Evolutionary conservation across 768 basidiomycete genomes (phyloP).

Genomic region (Boletus reticuloceps): DNA sequence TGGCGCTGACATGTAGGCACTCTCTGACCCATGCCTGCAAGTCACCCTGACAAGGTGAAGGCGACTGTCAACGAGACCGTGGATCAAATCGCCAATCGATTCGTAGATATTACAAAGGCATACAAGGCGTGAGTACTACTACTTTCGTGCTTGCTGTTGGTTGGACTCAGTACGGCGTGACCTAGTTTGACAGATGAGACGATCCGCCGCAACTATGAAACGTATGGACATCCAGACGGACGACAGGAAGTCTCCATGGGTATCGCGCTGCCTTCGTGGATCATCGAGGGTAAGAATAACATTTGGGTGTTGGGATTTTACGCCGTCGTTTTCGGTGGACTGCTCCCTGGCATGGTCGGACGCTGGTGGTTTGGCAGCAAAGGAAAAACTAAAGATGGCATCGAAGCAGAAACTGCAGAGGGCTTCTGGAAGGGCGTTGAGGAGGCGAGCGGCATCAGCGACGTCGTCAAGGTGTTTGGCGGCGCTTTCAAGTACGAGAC

Average conservation of each 20-base stretch:
- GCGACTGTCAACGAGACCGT: constrained; percentile 78
- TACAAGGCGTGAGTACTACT: constrained; percentile 76
- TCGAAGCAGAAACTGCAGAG: constrained; percentile 77
- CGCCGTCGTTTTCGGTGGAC: constrained; percentile 82
- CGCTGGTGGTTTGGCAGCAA: constrained; percentile 97
- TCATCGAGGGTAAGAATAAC: constrained; percentile 88
- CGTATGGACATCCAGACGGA: constrained; percentile 94
- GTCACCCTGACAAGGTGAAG: constrained; percentile 96
- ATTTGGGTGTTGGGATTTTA: constrained; percentile 89
- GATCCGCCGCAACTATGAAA: constrained; percentile 84
- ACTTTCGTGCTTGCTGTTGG: neutral
- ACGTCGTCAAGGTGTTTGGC: constrained; percentile 70
- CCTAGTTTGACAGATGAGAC: constrained; percentile 85
- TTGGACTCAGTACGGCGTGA: neutral
- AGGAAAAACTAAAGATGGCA: constrained; percentile 88
- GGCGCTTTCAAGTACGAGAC: constrained; percentile 63
- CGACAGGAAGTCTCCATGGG: constrained; percentile 94
- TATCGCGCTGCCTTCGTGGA: constrained; percentile 92
- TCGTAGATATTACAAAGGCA: constrained; percentile 94
- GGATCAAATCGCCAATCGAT: constrained; percentile 81
- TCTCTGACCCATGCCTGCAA: constrained; percentile 29
- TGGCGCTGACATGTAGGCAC: neutral
- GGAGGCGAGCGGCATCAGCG: constrained; percentile 73
- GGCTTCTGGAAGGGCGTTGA: constrained; percentile 84
- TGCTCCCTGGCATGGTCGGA: constrained; percentile 84